Percentiles rank a stretch among this genome's conserved stretches.
Conservation (phyloP, 495 filamentous ascomycete species). For the Tetracladium setigerum region DNA sequence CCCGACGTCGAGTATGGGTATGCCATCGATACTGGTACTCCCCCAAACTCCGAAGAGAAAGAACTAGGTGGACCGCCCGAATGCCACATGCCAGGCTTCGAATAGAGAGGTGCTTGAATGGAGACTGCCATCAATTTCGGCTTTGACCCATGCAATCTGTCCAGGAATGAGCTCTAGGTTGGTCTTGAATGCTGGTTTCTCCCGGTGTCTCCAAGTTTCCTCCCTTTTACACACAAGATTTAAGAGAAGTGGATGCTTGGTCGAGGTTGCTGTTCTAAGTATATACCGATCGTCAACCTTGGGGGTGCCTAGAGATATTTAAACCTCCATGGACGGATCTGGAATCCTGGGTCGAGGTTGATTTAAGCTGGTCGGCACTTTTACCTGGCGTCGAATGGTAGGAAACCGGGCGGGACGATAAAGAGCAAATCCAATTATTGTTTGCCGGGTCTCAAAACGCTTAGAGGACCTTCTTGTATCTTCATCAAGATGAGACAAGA, state of each 20-base stretch:
- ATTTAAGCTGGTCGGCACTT: slow-evolving; percentile 26
- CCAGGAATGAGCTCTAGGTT: not conserved
- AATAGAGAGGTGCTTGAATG: slow-evolving; percentile 20
- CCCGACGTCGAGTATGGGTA: slow-evolving; percentile 39
- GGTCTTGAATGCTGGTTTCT: not conserved
- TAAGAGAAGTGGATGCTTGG: slow-evolving; percentile 17
- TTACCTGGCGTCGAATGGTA: slow-evolving; percentile 17
- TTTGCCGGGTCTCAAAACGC: slow-evolving; percentile 9
- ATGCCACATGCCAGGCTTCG: slow-evolving; percentile 21
- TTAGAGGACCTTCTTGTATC: slow-evolving; percentile 10
- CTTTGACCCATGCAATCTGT: slow-evolving; percentile 9
- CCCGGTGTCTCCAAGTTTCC: not conserved
- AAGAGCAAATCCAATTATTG: slow-evolving; percentile 14
- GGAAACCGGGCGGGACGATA: slow-evolving; percentile 14
- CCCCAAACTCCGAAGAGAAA: slow-evolving; percentile 22
- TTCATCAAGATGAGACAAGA: slow-evolving; percentile 12
- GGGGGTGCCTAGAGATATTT: slow-evolving; percentile 14
- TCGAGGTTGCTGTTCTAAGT: slow-evolving; percentile 1
- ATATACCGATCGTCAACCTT: slow-evolving; percentile 1
- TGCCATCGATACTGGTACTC: slow-evolving; percentile 42
- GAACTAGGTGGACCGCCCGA: slow-evolving; percentile 14
- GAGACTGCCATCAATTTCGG: slow-evolving; percentile 26
- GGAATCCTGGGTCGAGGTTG: slow-evolving; percentile 5
- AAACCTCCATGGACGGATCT: too few species aligned
- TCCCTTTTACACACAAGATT: not conserved